A percentile compares a stretch with the other conserved stretches of the same genome.
These are phyloP conservation scores for Apiotrichum laibachii DNA, from an alignment of 1,284 basidiomycete species.

Conservation along the genomic window DNA sequence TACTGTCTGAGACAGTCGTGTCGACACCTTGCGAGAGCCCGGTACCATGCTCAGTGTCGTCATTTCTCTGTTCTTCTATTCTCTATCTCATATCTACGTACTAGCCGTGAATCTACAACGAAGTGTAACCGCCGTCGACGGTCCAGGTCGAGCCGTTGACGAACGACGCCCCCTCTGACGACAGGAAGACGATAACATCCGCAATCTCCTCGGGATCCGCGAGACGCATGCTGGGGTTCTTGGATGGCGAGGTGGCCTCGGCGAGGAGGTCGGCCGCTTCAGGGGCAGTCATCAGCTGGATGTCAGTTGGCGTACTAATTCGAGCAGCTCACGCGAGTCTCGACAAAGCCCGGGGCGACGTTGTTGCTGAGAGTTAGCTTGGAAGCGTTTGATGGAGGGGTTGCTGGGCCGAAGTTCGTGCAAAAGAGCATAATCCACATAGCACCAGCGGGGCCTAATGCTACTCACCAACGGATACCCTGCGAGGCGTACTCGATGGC, in stretches of 20 bases:
- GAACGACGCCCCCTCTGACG: constrained; percentile 31
- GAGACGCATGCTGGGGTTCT: constrained; percentile 13
- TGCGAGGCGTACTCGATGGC: constrained; percentile 18
- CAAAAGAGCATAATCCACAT: too few relatives aligned
- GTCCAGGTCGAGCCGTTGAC: constrained; percentile 29
- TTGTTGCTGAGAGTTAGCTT: constrained; percentile 1
- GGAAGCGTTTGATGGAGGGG: neutral
- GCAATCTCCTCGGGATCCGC: constrained; percentile 35
- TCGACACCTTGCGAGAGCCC: too few relatives aligned
- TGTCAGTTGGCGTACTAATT: neutral
- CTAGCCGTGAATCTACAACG: neutral
- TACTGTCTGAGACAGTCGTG: too few relatives aligned
- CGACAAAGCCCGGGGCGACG: constrained; percentile 15
- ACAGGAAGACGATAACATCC: constrained; percentile 32
- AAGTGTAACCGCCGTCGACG: constrained; percentile 7
- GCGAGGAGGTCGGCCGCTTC: constrained; percentile 6
- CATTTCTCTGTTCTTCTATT: neutral
- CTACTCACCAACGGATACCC: constrained; percentile 18
- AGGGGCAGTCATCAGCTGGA: constrained; percentile 1
- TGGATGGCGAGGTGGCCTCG: constrained; percentile 16
- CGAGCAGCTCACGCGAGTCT: constrained; percentile 1
- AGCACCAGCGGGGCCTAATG: too few relatives aligned
- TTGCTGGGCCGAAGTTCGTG: neutral
- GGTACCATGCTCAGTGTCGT: too few relatives aligned
- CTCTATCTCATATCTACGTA: too few relatives aligned